Conservation (phyloP, 495 filamentous ascomycete genomes). For the Aspergillus affinis region DNA sequence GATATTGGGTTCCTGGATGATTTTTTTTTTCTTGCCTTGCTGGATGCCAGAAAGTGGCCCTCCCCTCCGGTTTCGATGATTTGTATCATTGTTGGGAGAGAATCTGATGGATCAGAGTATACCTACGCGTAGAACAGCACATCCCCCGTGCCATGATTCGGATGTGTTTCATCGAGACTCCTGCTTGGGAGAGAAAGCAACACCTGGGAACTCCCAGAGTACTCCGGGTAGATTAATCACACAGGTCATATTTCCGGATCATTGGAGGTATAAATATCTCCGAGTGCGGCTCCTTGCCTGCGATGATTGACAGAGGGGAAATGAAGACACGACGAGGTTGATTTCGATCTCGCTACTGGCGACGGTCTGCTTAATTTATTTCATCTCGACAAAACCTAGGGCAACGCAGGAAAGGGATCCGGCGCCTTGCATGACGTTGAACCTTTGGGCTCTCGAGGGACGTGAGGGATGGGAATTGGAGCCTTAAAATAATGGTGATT, state of each 20-base stretch:
- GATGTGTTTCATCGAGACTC: neutral
- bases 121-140: too few species aligned
- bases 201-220: too few species aligned
- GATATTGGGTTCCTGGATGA: neutral
- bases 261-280: neutral
- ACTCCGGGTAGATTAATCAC: too few species aligned
- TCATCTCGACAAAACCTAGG: neutral
- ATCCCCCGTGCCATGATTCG: neutral
- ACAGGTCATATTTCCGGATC: neutral
- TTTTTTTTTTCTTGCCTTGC: too few species aligned
- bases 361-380: neutral
- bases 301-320: conserved; percentile 10
- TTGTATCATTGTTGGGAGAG: neutral
- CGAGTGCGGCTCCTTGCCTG: neutral
- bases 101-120: neutral
- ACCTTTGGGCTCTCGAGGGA: neutral
- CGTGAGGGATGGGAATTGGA: neutral
- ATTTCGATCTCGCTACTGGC: too few species aligned
- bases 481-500: neutral
- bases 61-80: too few species aligned
- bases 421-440: neutral
- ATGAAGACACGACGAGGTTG: too few species aligned
- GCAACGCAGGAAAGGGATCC: neutral
- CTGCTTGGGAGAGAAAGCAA: too few species aligned
- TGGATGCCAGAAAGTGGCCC: neutral